phyloP scores from a whole-genome alignment of 768 basidiomycete species.

The Pholiota molesta region DNA sequence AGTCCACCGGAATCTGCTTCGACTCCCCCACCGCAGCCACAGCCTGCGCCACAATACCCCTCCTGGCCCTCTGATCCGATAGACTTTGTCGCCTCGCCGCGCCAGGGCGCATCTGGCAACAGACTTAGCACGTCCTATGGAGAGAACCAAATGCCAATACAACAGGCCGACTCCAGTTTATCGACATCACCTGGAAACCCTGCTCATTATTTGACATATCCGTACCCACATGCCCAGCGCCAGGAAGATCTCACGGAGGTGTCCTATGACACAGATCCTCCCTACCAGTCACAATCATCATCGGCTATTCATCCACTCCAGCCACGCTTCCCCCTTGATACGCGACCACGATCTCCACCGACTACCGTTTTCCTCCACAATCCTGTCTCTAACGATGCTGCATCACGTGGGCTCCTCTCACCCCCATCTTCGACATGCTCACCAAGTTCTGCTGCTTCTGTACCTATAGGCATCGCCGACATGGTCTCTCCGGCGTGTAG shows the following conservation, averaged over 20 bases:
- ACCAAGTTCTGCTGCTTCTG: constrained; percentile 42
- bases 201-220: constrained; percentile 49
- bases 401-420: constrained; percentile 36
- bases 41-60: constrained; percentile 36
- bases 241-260: constrained; percentile 42
- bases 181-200: constrained; percentile 38
- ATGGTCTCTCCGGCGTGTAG: constrained; percentile 30
- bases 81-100: constrained; percentile 40
- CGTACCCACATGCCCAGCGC: constrained; percentile 41
- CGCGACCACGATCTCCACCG: constrained; percentile 43
- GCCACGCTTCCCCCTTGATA: constrained; percentile 55
- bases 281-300: constrained; percentile 32
- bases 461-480: constrained; percentile 41
- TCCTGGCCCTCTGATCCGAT: constrained; percentile 48
- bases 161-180: constrained; percentile 35
- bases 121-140: constrained; percentile 36
- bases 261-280: constrained; percentile 34
- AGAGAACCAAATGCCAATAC: constrained; percentile 39
- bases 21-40: constrained; percentile 44
- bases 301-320: constrained; percentile 48
- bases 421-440: constrained; percentile 43
- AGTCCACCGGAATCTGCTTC: constrained; percentile 53
- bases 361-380: constrained; percentile 35
- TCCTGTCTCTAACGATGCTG: constrained; percentile 31
- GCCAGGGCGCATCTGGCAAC: constrained; percentile 27